Conservation (phyloP, 257 asterid genomes). For the Solanum sejunctum region DNA sequence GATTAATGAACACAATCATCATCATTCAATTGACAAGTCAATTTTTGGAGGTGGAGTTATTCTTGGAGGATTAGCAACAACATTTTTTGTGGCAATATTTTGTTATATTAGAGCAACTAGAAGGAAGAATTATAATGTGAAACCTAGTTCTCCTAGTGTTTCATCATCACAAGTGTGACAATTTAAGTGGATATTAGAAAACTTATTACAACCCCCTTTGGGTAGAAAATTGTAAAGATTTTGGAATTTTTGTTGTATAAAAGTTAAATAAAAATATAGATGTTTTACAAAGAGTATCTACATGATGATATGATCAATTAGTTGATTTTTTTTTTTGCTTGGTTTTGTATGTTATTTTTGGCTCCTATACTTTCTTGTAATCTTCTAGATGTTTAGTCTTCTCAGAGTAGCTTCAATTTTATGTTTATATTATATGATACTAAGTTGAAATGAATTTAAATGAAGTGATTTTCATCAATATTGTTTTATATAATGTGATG, state of each 20-base stretch:
- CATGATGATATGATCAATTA: background rate
- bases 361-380: background rate
- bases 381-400: background rate
- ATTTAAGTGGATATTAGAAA: background rate
- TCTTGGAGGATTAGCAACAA: conserved; percentile 19
- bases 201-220: background rate
- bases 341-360: background rate
- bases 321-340: background rate
- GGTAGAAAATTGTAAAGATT: background rate
- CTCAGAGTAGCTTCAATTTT: too few relatives aligned
- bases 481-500: too few relatives aligned
- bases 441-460: background rate
- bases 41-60: conserved; percentile 25
- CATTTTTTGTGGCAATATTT: conserved; percentile 36
- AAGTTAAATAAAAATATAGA: background rate
- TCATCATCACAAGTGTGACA: background rate
- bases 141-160: conserved; percentile 9
- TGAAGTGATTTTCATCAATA: background rate
- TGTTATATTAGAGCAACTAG: conserved; percentile 61
- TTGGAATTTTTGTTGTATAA: background rate
- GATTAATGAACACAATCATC: background rate
- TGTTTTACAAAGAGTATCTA: background rate
- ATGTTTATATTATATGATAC: background rate
- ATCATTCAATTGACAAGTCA: conserved; percentile 12
- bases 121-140: conserved; percentile 11